Evolutionary conservation across 2,329 filamentous ascomycete genomes (phyloP).

Genomic region (Trichothecium sympodiale): DNA sequence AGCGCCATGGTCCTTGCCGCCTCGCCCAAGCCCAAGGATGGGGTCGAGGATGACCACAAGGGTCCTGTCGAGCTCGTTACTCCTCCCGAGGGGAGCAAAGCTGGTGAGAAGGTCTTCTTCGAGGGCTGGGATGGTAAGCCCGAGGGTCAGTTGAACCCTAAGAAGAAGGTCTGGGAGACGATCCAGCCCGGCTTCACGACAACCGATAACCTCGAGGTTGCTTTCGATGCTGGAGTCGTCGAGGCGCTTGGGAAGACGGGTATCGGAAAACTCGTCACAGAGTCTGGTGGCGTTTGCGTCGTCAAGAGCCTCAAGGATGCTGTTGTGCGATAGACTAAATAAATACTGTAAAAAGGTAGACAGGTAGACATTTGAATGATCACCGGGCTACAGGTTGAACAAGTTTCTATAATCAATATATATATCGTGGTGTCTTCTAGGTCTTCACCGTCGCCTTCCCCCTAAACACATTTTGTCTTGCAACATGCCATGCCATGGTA

Average conservation of each 20-base stretch:
- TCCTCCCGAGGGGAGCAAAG: slow-evolving; percentile 66
- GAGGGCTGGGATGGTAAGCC: slow-evolving; percentile 91
- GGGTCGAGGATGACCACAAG: slow-evolving; percentile 74
- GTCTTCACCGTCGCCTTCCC: too few relatives aligned
- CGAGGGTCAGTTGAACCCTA: slow-evolving; percentile 88
- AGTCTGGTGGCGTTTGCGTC: slow-evolving; percentile 68
- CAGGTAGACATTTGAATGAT: too few relatives aligned
- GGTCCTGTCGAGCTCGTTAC: slow-evolving; percentile 86
- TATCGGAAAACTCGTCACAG: slow-evolving; percentile 59
- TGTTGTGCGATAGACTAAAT: slow-evolving; percentile 57
- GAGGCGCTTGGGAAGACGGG: slow-evolving; percentile 65
- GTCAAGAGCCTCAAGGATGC: slow-evolving; percentile 73
- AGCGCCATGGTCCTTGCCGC: slow-evolving; percentile 90
- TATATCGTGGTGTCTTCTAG: too few relatives aligned
- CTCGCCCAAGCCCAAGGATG: slow-evolving; percentile 71
- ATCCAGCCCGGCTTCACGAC: slow-evolving; percentile 96
- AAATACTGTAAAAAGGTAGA: too few relatives aligned
- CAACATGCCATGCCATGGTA: too few relatives aligned
- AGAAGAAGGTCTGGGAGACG: slow-evolving; percentile 99
- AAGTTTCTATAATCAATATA: too few relatives aligned
- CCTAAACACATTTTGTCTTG: too few relatives aligned
- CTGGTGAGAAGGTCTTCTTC: slow-evolving; percentile 84
- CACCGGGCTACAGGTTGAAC: too few relatives aligned
- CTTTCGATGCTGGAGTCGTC: slow-evolving; percentile 70
- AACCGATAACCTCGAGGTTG: slow-evolving; percentile 68